Base-by-base conservation (phyloP, 208 protist genomes). In the Crithidia fasciculata region DNA sequence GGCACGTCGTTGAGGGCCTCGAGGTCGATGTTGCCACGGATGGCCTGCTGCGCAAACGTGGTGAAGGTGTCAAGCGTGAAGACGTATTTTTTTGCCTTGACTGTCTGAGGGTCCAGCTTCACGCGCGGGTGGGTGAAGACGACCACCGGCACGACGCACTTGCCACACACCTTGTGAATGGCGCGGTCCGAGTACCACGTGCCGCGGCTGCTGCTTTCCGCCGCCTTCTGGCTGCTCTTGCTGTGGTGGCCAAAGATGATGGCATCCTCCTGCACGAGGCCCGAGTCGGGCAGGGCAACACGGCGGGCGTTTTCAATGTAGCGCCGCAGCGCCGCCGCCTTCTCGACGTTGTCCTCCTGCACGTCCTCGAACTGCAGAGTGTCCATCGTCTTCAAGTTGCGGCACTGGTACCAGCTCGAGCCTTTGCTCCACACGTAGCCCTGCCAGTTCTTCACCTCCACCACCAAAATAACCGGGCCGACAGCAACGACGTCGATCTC, bases 361-460 rank as follows among this genome's bases (percentile, higher is more conserved):
- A 97, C 83, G 60, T 97, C 89, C 68, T 95, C 92, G 70, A 95
- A 97, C 81, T 97, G 85, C 18, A 95, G 58, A 0, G 88, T 87
- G 37, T 84, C 76, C 47, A 69, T 63, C 13, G 44, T 77, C 39
- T 69, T 60, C 10, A 13, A 37, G 72, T 83, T 81, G 53, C 86
- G 76, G 53, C 76, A 74, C 71, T 97, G 92, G 74, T 87, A 97
- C 92, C 92, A 97, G 36, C 84, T 81, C 9, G 78, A 75, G 5
- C 92, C 92, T 54, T 95, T 93, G 62, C 86, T 86, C 90, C 92
- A 97, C 55, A 97, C 89, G n/a, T 84, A 79, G 41, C 92, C 92
- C n/a, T 87, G 88, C 90, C 92, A 97, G 70, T 97, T 79, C 74
- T 97, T 97, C 59, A 97, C 92, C 76, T 97, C 92, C 7, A 97